These are phyloP conservation scores for Gymnopilus dilepis DNA, from an alignment of 768 basidiomycete genomes.

Conservation along the genomic window DNA sequence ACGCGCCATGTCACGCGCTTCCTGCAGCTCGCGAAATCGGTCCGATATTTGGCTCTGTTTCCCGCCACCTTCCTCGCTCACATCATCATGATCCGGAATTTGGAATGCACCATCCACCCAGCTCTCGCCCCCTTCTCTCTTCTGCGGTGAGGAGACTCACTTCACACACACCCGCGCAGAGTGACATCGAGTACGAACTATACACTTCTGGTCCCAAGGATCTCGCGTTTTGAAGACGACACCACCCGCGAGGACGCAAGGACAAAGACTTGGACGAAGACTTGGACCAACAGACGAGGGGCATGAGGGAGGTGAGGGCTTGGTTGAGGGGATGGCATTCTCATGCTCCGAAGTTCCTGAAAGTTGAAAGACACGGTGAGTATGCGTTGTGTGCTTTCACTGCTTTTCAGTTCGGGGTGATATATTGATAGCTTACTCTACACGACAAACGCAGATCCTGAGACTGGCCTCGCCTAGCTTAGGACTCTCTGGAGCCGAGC, in stretches of 20 bases:
- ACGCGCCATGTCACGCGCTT: too few species aligned
- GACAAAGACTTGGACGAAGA: conserved; percentile 43
- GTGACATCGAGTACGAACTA: conserved; percentile 69
- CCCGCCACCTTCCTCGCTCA: too few species aligned
- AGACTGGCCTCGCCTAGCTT: conserved; percentile 65
- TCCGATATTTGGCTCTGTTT: too few species aligned
- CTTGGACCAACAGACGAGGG: conserved; percentile 59
- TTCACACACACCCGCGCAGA: conserved; percentile 79
- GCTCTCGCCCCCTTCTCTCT: too few species aligned
- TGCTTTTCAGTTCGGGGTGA: background rate
- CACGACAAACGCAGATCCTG: conserved; percentile 55
- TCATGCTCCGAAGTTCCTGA: conserved; percentile 51
- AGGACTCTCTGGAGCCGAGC: conserved; percentile 68
- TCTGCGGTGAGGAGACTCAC: conserved; percentile 69
- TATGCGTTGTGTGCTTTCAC: conserved; percentile 2
- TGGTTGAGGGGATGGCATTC: conserved; percentile 79
- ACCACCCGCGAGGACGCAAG: conserved; percentile 21
- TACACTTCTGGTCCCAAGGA: conserved; percentile 69
- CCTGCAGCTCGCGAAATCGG: too few species aligned
- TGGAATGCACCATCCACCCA: too few species aligned
- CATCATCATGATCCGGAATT: too few species aligned
- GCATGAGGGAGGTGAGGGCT: conserved; percentile 71
- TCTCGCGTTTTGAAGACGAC: conserved; percentile 45
- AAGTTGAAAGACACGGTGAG: conserved; percentile 64
- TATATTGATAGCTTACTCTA: background rate